Base-by-base conservation (phyloP, 1,139 yeast species). In the Taiozyma onychis region DNA sequence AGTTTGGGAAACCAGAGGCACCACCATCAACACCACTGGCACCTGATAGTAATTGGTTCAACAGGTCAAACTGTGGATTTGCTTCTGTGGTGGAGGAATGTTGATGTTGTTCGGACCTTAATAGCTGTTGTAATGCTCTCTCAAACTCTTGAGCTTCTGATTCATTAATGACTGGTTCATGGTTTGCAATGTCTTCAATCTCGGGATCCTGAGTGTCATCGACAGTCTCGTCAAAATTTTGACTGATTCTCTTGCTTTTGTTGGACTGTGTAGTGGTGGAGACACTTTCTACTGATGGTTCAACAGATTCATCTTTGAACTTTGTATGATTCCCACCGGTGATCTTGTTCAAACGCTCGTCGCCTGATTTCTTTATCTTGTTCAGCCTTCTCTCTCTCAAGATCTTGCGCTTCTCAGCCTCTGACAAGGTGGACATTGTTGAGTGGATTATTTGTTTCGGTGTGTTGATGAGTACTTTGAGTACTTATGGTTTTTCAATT, bases 321-420 rank as follows among this genome's bases (percentile, higher is more conserved):
- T 24, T 24, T 24, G 26, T 24, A 27, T 45, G 47, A 41, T 51
- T 46, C 8, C 68, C 68, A 1, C 78, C 78, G 0, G 77, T 70
- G 54, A 77, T 77, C 51, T 70, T 77, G 55, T 77, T 80, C 59
- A 85, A 67, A 52, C 93, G 71, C 18, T 74, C 73, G 45, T 76
- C 75, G 4, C 86, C 85, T 53, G 50, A 28, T 27, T 77, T 72
- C 48, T 75, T 72, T 74, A 85, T 76, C 65, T 83, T 85, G 57
- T 87, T 85, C 47, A 81, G 85, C 58, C 91, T 74, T 62, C 89
- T 76, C 62, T 85, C 90, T 54, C 90, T 75, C 41, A 85, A 68
- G 30, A 82, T 60, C 51, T 74, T 71, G 59, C 83, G 78, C 68
- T 80, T 83, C 60, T 85, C 91, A 44, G 81, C 85, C 6, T 83